Base-by-base conservation (phyloP, 2,329 filamentous ascomycete species). In the Fusarium buharicum region DNA sequence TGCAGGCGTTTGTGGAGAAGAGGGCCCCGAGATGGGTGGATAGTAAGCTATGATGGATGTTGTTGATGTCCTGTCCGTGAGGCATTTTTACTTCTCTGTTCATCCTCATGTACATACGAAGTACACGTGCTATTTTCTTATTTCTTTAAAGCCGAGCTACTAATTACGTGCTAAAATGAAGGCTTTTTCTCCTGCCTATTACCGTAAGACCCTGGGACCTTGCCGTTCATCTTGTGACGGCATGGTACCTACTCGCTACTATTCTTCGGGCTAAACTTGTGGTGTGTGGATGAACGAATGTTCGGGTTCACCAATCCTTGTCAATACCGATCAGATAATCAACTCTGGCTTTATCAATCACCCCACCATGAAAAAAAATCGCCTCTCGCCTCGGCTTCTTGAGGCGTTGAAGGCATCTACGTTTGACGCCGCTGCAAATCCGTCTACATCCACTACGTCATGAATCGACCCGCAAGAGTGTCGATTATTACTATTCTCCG, bases 1-100 rank as follows among this genome's bases (percentile, higher is more conserved):
- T 92, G 27, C 80, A 72, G 73, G 89, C 89, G 48, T 93, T 92
- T 78, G 86, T 89, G 24, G 89, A 91, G 79, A 90, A 87, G 80
- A 81, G 88, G 70, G 81, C 84, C 73, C 86, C 89, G 1, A 78
- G 77, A 40, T 92, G 89, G 89, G 82, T 79, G 62, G 78, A 83
- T 57, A 86, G 83, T 70, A 86, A 86, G 70, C 62, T 86, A 62
- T 86, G 38, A 57, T 58, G 52, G 45, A 44, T 16, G 28, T 30
- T 30, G 30, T 2, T 8, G 8, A 8, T 8, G 22, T 24, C 22
- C 22, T 8, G 22, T 24, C 22, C 22, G 28, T 64, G 56, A 59
- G 56, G 55, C 55, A 60, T 59, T 59, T 59, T 59, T 47, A n/a
- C 13, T 14, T 34, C 27, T 17, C 1, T 36, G n/a, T 6, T 30